Evolutionary conservation across 73 alveolate species (phyloP).

Genomic region (Durusdinium trenchii): DNA sequence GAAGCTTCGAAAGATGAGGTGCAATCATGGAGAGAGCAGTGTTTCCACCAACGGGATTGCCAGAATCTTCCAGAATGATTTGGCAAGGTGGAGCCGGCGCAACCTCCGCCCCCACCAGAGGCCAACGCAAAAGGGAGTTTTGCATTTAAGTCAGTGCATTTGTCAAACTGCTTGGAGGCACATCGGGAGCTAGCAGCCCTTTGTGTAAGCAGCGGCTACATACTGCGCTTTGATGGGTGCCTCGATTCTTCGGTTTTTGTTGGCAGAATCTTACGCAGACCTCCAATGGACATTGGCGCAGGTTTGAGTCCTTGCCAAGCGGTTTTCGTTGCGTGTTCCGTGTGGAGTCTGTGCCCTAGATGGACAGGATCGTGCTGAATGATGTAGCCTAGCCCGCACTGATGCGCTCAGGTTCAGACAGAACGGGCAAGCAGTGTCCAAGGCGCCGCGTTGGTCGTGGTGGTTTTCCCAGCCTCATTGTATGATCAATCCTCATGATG

Average conservation of each 20-base stretch:
- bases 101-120: too few relatives aligned
- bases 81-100: too few relatives aligned
- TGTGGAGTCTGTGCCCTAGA: conserved; percentile 25
- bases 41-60: too few relatives aligned
- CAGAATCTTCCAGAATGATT: too few relatives aligned
- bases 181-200: conserved; percentile 81
- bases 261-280: too few relatives aligned
- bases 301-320: conserved; percentile 77
- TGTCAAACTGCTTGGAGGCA: neutral
- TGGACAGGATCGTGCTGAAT: too few relatives aligned
- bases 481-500: neutral
- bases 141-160: too few relatives aligned
- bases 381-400: too few relatives aligned
- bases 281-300: neutral
- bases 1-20: too few relatives aligned
- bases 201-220: conserved; percentile 57
- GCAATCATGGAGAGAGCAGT: too few relatives aligned
- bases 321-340: conserved; percentile 89
- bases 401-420: conserved; percentile 55
- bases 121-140: too few relatives aligned
- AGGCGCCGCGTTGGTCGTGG: neutral
- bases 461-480: neutral
- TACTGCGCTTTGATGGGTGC: conserved; percentile 74
- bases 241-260: neutral
- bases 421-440: conserved; percentile 65